Evolutionary conservation across 2,329 filamentous ascomycete genomes (phyloP).

Genomic region (Colletotrichum truncatum): DNA sequence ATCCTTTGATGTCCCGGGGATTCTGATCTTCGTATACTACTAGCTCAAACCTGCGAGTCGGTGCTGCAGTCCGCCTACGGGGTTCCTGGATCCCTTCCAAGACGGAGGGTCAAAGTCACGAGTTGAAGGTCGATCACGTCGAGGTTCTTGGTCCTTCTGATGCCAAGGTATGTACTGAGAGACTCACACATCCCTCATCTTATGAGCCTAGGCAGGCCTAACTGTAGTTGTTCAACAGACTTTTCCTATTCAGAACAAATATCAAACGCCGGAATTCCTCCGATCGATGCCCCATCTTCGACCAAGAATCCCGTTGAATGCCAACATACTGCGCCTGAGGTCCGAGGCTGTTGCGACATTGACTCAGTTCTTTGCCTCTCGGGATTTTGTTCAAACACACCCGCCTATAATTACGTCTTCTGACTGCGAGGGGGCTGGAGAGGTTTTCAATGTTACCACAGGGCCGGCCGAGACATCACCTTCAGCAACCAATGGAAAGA

Average conservation of each 20-base stretch:
- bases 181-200: constrained; percentile 3
- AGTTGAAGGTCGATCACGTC: constrained; percentile 79
- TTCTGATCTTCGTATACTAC: constrained; percentile 38
- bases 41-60: constrained; percentile 75
- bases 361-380: constrained; percentile 77
- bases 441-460: constrained; percentile 81
- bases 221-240: constrained; percentile 60
- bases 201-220: not conserved
- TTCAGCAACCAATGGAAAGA: constrained; percentile 42
- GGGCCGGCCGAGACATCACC: constrained; percentile 36
- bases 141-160: constrained; percentile 81
- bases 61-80: constrained; percentile 79
- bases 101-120: constrained; percentile 76
- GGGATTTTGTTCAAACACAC: constrained; percentile 83
- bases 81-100: constrained; percentile 81
- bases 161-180: constrained; percentile 69
- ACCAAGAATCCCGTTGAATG: constrained; percentile 81
- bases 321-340: constrained; percentile 81
- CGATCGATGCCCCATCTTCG: constrained; percentile 90
- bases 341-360: constrained; percentile 81
- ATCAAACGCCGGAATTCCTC: constrained; percentile 88
- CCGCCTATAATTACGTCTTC: constrained; percentile 96
- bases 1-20: constrained; percentile 34
- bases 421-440: constrained; percentile 95
- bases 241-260: constrained; percentile 96